Evolutionary conservation across 192 early-diverging fungal species (phyloP), one percentile per base, ranked within the genome.

Genomic region (Haplosporangium gracile): DNA sequence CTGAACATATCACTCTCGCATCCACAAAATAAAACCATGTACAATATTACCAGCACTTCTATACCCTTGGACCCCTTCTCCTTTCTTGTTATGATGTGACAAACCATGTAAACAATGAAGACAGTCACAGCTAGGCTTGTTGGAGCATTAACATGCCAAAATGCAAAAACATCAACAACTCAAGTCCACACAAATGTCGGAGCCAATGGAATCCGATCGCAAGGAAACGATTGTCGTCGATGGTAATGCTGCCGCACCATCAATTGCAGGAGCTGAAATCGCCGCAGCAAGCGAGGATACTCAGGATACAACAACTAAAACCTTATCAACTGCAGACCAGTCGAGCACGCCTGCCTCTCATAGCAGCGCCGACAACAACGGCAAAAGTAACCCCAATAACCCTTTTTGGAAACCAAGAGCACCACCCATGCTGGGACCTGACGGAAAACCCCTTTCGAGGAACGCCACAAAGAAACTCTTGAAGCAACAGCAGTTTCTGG

Each of bases 381-480:
- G 34, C n/a, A 69, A 32, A 29, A 53, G 32, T 26, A 68, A 68
- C 76, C 26, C 39, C 13, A 74, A 74, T 2, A 85, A 81, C 63
- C 84, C 84, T 16, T 80, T 80, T 53, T 86, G 84, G 84, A 86
- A 81, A n/a, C 84, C 84, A 77, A 40, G 84, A 45, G 70, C 78
- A 36, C 79, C 84, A 39, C 78, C 78, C 10, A 86, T 86, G 43
- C 29, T 86, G 45, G 84, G 84, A 43, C 84, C 84, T 24, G 79
- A 86, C 43, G 84, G 84, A 4, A 53, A 81, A 9, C 84, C 78
- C 5, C 76, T 97, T 9, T 92, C 95, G 36, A 95, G 93, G 68
- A 95, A 93, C 71, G 95, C 95, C 24, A 92, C 89, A 42, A 98
- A 98, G 76, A 93, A 92, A 40, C 82, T 93, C 4, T 87, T 94